A percentile compares a stretch with the other conserved stretches of the same genome.
Evolutionary conservation across 2,329 filamentous ascomycete genomes (phyloP).

Genomic region (Thermothelomyces thermophilus): DNA sequence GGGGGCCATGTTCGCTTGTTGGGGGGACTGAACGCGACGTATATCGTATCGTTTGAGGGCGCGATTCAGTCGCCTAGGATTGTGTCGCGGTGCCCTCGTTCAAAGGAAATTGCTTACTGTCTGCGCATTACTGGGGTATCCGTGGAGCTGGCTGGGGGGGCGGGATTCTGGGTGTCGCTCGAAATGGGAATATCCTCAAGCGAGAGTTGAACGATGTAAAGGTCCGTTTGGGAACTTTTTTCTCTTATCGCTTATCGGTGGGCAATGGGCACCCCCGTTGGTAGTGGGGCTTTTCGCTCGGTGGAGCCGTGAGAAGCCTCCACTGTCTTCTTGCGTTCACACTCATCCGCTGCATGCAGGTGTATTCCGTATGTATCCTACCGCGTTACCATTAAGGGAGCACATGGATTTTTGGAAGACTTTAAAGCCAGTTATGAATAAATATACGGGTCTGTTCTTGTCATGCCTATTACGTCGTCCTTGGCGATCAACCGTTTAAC

Average conservation of each 20-base stretch:
- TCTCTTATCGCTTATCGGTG: slow-evolving; percentile 26
- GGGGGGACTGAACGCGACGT: slow-evolving; percentile 1
- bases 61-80: slow-evolving; percentile 2
- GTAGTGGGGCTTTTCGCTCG: background rate
- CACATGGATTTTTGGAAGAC: no score
- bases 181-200: background rate
- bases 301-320: no score
- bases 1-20: slow-evolving; percentile 43
- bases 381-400: no score
- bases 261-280: background rate
- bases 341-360: background rate
- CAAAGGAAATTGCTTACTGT: background rate
- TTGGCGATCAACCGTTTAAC: background rate
- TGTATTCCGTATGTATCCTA: no score
- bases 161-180: background rate
- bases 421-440: no score
- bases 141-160: background rate
- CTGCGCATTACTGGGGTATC: slow-evolving; percentile 2
- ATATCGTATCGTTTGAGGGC: background rate
- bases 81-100: slow-evolving; percentile 4
- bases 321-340: background rate
- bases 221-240: slow-evolving; percentile 15
- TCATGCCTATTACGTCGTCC: no score
- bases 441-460: no score
- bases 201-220: slow-evolving; percentile 1